Evolutionary conservation across 2,329 filamentous ascomycete species (phyloP), one percentile per base, ranked within the genome.

Genomic region (Trichophyton mentagrophytes): DNA sequence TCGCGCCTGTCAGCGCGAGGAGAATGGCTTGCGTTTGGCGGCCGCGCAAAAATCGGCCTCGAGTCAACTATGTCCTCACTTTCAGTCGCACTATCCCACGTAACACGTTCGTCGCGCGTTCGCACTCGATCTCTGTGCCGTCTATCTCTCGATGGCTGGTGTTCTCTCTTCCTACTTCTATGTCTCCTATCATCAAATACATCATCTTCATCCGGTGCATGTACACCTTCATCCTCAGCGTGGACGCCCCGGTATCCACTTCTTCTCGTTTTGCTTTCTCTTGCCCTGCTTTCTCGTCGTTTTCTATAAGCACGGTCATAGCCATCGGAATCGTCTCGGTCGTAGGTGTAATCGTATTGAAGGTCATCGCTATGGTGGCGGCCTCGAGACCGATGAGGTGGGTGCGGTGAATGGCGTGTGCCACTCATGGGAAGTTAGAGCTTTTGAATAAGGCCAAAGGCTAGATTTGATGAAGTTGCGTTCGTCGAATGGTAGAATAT

Each of bases 11-110:
- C 25, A 9, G 51, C 25, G 49, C 49, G 55, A 33, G 57, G 13
- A 58, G 66, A 38, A 2, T 3, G 62, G 60, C 66, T 61, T 11
- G 65, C 59, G 60, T 68, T 66, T 1, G 69, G 68, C 13, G 69
- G 69, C 53, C 68, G 64, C 42, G 67, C 65, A 62, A 67, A 69
- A 57, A 66, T 68, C 55, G 70, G 67, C 42, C 69, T 65, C 55
- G 67, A 66, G 63, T 71, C 66, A 58, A 69, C 64, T 57, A 65
- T 68, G 58, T 59, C 61, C 5, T 65, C 60, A 7, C 64, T 62
- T 30, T 64, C 63, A 17, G 62, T 61, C 13, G 59, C 62, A 15
- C 64, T 58, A 38, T 68, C 57, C 67, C 63, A 33, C 66, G 49
- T 66, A 64, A 56, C 62, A 30, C 60, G 51, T n/a, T 59, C 60